Evolutionary conservation across 306 rosid genomes (phyloP).

Genomic region (Vigna nakashimae): DNA sequence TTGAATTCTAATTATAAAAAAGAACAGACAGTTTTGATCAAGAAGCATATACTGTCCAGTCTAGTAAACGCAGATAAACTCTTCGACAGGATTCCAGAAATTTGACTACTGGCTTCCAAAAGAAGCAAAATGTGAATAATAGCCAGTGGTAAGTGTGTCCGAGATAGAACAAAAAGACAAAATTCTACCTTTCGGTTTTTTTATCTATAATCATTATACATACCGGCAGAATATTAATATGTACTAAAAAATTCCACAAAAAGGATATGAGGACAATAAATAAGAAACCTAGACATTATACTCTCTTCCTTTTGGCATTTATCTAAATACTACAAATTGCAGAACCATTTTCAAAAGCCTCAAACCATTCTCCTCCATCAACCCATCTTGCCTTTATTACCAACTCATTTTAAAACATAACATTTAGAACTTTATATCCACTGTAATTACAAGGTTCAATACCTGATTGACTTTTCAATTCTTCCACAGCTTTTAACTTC

Average conservation of each 20-base stretch:
- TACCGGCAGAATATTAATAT: constrained; percentile 12
- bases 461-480: constrained; percentile 88
- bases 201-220: neutral
- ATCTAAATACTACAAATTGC: constrained; percentile 8
- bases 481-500: constrained; percentile 93
- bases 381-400: constrained; percentile 9
- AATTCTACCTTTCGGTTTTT: constrained; percentile 3
- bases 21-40: neutral
- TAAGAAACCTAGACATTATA: constrained; percentile 10
- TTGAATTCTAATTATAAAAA: constrained; percentile 7
- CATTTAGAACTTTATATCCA: constrained; percentile 24
- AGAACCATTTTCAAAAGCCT: constrained; percentile 27
- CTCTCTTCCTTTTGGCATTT: constrained; percentile 28
- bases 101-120: neutral
- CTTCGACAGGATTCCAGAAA: constrained; percentile 2
- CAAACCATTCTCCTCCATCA: constrained; percentile 33
- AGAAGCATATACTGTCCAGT: neutral
- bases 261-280: constrained; percentile 12
- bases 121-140: constrained; percentile 35
- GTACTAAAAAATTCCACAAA: neutral
- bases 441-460: constrained; percentile 38
- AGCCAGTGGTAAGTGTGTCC: constrained; percentile 4
- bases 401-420: constrained; percentile 29
- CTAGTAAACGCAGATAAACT: neutral
- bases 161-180: constrained; percentile 25